Conservation (phyloP, 176 grass and related monocot genomes). For the Bolboschoenus planiculmis region DNA sequence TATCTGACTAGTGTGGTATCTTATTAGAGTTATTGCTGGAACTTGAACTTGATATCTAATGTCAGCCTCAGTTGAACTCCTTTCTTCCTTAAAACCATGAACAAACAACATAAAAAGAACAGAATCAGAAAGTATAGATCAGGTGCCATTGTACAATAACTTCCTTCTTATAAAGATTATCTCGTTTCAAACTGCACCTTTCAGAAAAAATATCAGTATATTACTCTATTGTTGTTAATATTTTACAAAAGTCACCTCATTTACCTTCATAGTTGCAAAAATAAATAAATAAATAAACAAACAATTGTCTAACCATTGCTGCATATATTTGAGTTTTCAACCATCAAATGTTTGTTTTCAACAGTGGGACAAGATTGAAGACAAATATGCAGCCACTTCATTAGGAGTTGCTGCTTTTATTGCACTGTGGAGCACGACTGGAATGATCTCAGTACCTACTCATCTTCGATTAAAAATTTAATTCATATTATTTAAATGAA, state of each 20-base stretch:
- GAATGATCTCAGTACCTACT: slow-evolving; percentile 59
- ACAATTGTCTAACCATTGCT: not conserved
- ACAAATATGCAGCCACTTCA: slow-evolving; percentile 74
- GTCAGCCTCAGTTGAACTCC: not conserved
- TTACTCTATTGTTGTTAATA: not conserved
- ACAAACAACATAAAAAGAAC: not conserved
- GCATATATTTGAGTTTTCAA: not conserved
- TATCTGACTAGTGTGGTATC: not conserved
- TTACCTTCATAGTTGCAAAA: not conserved
- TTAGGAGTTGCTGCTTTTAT: slow-evolving; percentile 47
- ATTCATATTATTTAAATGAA: not conserved
- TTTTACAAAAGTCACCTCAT: not conserved
- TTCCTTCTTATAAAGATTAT: not conserved
- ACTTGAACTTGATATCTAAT: not conserved
- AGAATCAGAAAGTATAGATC: not conserved
- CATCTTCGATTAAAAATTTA: not conserved
- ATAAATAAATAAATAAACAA: not conserved
- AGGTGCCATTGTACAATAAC: not conserved
- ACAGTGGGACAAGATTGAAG: slow-evolving; percentile 81
- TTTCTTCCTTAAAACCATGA: not conserved
- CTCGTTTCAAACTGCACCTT: not conserved
- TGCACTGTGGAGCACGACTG: slow-evolving; percentile 70
- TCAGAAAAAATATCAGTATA: not conserved
- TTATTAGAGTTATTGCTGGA: not conserved
- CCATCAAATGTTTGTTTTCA: not conserved